Base-by-base conservation (phyloP, 176 grass and related monocot species). In the Oryza glaberrima region DNA sequence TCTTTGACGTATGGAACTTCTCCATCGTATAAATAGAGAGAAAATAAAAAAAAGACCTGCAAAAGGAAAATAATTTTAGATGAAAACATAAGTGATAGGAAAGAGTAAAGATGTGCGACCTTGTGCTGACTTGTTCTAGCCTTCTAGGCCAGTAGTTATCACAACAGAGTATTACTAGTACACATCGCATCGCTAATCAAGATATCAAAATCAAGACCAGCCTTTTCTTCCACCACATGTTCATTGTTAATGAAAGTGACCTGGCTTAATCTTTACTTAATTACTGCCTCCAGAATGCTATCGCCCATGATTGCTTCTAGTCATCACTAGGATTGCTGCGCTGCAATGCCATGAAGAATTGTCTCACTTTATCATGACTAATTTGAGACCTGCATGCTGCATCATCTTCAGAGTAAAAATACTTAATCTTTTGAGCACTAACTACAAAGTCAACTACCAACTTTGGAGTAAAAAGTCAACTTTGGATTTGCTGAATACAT, bases 291-390 rank as follows among this genome's bases (percentile, higher is more conserved):
- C 48, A 22, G 11, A 15, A 16, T 43, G 69, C 10, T 30, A 63
- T 47, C 11, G n/a, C 30, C 2, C 48, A 22, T n/a, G 41, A 78
- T n/a, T 32, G 43, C 9, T 44, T 20, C 20, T 64, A 43, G 51
- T 78, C 86, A 66, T 32, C 66, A 9, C 52, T 36, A 12, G 64
- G 45, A 86, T 81, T 65, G 47, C 58, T 80, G 60, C 45, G 32
- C 45, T 49, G 66, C 12, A 0, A 48, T 35, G 76, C 16, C 86
- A 54, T 26, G 19, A 32, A 80, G 3, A 75, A 75, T 38, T 61
- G 6, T 20, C 17, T 41, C 63, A 75, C 19, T 68, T 6, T 17
- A 2, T 3, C 67, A 41, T 72, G 43, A 72, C 56, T 52, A 17
- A 8, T 17, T 28, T 44, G 75, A 44, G 73, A 78, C 51, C 54